Base-by-base conservation (phyloP, 2,329 filamentous ascomycete genomes). In the Juglanconis sp. region DNA sequence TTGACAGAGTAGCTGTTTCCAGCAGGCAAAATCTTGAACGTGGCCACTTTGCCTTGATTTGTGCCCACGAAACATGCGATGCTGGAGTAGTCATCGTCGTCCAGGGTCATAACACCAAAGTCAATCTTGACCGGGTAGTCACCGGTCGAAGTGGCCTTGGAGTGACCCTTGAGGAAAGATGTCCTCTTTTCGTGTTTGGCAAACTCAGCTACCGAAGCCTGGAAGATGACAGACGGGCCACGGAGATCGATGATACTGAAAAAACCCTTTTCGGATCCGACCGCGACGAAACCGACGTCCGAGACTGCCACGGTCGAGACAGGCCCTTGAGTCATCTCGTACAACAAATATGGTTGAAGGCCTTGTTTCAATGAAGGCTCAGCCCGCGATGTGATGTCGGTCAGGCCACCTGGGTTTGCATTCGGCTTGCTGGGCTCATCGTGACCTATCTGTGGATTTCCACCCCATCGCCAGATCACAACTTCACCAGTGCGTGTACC, bases 11-110 rank as follows among this genome's bases (percentile, higher is more conserved):
- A 98, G 10, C 87, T 82, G 4, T 87, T 84, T 56, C 83, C 84
- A 13, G 88, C 82, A 0, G 95, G 95, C 2, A 98, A 77, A 30
- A 99, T 80, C 76, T 96, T 97, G 77, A 98, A 94, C 0, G 94
- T 98, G 6, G 88, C 86, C 17, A 98, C 78, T 68, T 91, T 91
- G 46, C 95, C 95, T 35, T 86, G 74, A 65, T 88, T 93, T 0
- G 95, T 98, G 24, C 95, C 95, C 2, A 96, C 90, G 66, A 98
- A 96, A 66, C 95, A 90, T 61, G 89, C 86, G 59, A 99, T 96
- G 69, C 92, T 97, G 1, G 95, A 98, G 72, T 96, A 99, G 65
- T 91, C 87, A 70, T 98, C 94, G n/a, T 89, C 90, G 48, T 98
- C 95, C 4, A 97, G 77, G 3, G 90, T 96, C 87, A 99, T 88